Evolutionary conservation across 495 filamentous ascomycete genomes (phyloP).

Genomic region (Thermothielavioides terrestris): DNA sequence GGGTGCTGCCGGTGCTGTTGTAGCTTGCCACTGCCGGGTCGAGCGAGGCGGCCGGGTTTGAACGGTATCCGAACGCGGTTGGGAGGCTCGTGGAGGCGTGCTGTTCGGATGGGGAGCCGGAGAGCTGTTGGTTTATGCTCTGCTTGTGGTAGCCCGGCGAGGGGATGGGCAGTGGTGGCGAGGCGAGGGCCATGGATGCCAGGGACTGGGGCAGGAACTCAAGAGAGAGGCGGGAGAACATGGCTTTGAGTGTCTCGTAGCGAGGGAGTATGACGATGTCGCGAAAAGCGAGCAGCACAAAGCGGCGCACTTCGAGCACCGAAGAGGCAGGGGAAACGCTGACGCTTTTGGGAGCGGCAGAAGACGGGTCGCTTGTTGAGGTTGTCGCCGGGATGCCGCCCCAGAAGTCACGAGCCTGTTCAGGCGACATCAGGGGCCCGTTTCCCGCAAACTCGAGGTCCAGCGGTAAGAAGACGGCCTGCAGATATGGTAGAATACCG

Average conservation of each 20-base stretch:
- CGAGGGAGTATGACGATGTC: constrained; percentile 79
- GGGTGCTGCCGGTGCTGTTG: constrained; percentile 68
- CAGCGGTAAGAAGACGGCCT: constrained; percentile 89
- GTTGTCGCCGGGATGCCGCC: constrained; percentile 42
- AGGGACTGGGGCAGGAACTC: constrained; percentile 66
- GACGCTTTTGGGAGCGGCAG: constrained; percentile 12
- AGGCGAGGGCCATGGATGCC: constrained; percentile 36
- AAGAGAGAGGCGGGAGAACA: constrained; percentile 83
- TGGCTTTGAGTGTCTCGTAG: constrained; percentile 75
- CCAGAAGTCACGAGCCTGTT: constrained; percentile 86
- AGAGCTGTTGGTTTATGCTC: constrained; percentile 16
- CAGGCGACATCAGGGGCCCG: constrained; percentile 63
- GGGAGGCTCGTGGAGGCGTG: constrained; percentile 24
- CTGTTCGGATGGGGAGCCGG: constrained; percentile 25
- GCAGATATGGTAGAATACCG: constrained; percentile 83
- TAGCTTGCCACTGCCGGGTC: constrained; percentile 63
- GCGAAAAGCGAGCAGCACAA: constrained; percentile 84
- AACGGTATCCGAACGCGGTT: constrained; percentile 41
- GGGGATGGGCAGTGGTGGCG: constrained; percentile 28
- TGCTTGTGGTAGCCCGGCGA: constrained; percentile 27
- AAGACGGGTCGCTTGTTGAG: constrained; percentile 3
- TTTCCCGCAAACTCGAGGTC: constrained; percentile 88
- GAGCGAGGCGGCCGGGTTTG: constrained; percentile 61
- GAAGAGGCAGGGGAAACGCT: constrained; percentile 30
- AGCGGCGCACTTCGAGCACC: constrained; percentile 74